phyloP scores from a whole-genome alignment of 306 rosid species.

The Begonia loranthoides region DNA sequence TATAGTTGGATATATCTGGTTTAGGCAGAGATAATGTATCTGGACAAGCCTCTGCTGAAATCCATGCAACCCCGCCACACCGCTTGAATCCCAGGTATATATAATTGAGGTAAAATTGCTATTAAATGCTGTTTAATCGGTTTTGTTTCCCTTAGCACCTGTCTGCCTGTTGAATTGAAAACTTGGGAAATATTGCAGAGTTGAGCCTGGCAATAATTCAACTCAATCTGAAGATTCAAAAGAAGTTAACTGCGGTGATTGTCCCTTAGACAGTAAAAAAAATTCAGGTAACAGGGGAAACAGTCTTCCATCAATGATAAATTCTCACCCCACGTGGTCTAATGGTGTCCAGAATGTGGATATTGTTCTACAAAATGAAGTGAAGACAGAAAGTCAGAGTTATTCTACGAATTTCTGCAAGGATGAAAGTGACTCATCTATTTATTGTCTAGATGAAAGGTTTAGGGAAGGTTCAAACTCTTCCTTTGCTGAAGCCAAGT shows the following conservation, averaged over 20 bases:
- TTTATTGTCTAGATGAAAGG: slow-evolving; percentile 13
- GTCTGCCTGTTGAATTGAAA: background rate
- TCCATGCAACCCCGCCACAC: slow-evolving; percentile 21
- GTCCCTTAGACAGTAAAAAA: slow-evolving; percentile 14
- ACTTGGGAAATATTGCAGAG: slow-evolving; percentile 30
- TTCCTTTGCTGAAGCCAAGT: slow-evolving; percentile 19
- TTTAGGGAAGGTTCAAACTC: slow-evolving; percentile 17
- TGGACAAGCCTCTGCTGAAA: slow-evolving; percentile 64
- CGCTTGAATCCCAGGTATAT: slow-evolving; percentile 34
- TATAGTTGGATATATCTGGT: slow-evolving; percentile 71
- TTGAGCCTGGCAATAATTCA: slow-evolving; percentile 19
- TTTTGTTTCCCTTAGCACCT: slow-evolving; percentile 3
- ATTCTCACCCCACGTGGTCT: slow-evolving; percentile 8
- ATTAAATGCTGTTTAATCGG: background rate
- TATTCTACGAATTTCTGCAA: slow-evolving; percentile 16
- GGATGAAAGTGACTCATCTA: slow-evolving; percentile 18
- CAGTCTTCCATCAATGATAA: slow-evolving; percentile 9
- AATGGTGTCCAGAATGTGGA: slow-evolving; percentile 12
- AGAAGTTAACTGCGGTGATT: slow-evolving; percentile 21
- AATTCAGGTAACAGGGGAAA: slow-evolving; percentile 10
- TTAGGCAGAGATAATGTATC: slow-evolving; percentile 68
- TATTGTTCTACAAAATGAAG: slow-evolving; percentile 11
- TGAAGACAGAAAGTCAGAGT: slow-evolving; percentile 23
- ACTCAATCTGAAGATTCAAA: slow-evolving; percentile 24
- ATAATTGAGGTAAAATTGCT: no score